Evolutionary conservation across 208 protist species (phyloP).

Genomic region (Plasmodiophora brassicae): DNA sequence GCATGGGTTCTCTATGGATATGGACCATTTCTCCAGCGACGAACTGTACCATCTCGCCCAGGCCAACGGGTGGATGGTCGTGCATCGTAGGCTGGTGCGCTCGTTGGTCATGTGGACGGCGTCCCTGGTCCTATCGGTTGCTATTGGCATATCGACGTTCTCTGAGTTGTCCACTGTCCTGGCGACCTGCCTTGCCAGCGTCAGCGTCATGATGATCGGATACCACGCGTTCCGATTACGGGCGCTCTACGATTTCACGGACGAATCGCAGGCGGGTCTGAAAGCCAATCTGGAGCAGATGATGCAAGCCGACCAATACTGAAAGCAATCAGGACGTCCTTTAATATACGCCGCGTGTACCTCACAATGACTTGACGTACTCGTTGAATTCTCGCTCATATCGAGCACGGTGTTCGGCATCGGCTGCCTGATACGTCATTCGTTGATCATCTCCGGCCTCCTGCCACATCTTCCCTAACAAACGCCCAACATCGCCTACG

Average conservation of each 20-base stretch:
- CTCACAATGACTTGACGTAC: too few relatives aligned
- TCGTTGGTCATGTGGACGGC: neutral
- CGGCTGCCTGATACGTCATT: too few relatives aligned
- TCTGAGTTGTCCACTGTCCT: neutral
- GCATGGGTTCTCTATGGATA: constrained; percentile 1
- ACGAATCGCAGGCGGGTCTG: neutral
- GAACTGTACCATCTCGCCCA: neutral
- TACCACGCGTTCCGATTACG: neutral
- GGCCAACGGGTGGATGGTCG: neutral
- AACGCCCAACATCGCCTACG: too few relatives aligned
- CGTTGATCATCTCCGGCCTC: too few relatives aligned
- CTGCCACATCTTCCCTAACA: too few relatives aligned
- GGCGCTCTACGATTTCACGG: neutral
- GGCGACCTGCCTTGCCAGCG: neutral
- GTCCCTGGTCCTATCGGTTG: neutral
- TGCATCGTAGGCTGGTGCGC: neutral
- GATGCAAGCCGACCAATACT: too few relatives aligned
- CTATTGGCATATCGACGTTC: neutral
- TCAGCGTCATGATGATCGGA: neutral
- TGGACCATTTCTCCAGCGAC: constrained; percentile 18
- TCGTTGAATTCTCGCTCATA: too few relatives aligned
- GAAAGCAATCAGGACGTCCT: too few relatives aligned
- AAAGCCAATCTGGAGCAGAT: neutral
- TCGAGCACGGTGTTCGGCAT: too few relatives aligned
- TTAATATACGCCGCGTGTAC: too few relatives aligned